Conservation (phyloP, 2,329 filamentous ascomycete genomes). For the Verticillium zaregamsianum region DNA sequence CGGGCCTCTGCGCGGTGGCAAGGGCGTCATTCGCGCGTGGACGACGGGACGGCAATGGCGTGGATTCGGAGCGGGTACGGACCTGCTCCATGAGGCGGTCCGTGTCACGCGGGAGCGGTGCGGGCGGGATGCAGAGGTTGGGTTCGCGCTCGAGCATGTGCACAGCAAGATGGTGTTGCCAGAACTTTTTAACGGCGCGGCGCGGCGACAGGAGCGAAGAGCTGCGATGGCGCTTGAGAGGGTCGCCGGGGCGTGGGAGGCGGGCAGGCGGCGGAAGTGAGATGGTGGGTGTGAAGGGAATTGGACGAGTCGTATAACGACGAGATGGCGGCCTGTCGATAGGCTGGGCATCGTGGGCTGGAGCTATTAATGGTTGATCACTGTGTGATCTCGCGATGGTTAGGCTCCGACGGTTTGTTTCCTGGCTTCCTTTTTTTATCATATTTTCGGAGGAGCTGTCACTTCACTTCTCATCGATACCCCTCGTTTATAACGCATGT, state of each 20-base stretch:
- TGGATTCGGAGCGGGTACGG: conserved; percentile 65
- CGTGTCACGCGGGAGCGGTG: conserved; percentile 62
- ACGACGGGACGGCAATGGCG: conserved; percentile 69
- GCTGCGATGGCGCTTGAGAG: conserved; percentile 50
- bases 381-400: background rate
- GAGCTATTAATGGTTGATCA: background rate
- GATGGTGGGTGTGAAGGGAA: conserved; percentile 9
- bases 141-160: conserved; percentile 74
- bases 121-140: conserved; percentile 62
- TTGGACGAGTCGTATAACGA: too few relatives aligned
- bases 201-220: conserved; percentile 54
- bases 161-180: conserved; percentile 65
- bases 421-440: background rate
- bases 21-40: conserved; percentile 76
- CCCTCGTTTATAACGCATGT: conserved; percentile 5
- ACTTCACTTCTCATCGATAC: conserved; percentile 8
- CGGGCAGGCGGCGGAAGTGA: conserved; percentile 42
- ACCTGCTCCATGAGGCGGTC: conserved; percentile 70
- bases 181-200: conserved; percentile 55
- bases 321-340: background rate
- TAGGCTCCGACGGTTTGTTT: background rate
- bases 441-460: background rate
- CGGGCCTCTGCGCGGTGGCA: conserved; percentile 50
- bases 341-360: background rate
- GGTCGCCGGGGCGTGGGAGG: conserved; percentile 46